Conservation (phyloP, 176 grass and related monocot species). For the Triticum urartu region DNA sequence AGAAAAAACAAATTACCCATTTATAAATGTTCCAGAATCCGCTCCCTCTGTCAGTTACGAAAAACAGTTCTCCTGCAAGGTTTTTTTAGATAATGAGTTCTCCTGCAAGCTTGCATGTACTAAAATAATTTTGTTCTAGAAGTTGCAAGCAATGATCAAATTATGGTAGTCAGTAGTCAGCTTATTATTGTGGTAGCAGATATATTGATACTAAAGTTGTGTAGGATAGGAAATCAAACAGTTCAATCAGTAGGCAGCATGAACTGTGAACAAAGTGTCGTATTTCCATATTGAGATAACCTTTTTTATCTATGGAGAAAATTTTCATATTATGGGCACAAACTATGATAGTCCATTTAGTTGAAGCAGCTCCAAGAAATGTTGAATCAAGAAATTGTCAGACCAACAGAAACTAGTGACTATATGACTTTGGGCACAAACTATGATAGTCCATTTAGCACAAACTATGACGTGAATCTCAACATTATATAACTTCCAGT, state of each 20-base stretch:
- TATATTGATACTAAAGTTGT: not conserved
- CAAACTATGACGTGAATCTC: not conserved
- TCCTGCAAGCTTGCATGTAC: constrained; percentile 50
- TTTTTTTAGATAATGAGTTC: constrained; percentile 37
- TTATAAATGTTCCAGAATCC: constrained; percentile 96
- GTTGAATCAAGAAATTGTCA: not conserved
- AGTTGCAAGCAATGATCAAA: not conserved
- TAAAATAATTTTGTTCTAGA: constrained; percentile 5
- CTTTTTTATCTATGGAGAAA: not conserved
- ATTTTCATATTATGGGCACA: not conserved
- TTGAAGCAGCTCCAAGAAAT: constrained; percentile 2
- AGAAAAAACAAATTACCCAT: constrained; percentile 64
- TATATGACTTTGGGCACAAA: no score
- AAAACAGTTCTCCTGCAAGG: constrained; percentile 88
- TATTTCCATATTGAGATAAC: not conserved
- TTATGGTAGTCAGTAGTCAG: not conserved
- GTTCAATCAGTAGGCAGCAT: constrained; percentile 3
- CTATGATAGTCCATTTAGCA: no score
- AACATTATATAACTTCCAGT: not conserved
- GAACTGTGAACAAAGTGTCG: constrained; percentile 3
- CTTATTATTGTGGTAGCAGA: not conserved
- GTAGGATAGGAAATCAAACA: not conserved
- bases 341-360: not conserved
- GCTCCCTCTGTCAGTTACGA: constrained; percentile 77
- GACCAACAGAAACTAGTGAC: not conserved